Base-by-base conservation (phyloP, 2,329 filamentous ascomycete species). In the Metarhizium album region DNA sequence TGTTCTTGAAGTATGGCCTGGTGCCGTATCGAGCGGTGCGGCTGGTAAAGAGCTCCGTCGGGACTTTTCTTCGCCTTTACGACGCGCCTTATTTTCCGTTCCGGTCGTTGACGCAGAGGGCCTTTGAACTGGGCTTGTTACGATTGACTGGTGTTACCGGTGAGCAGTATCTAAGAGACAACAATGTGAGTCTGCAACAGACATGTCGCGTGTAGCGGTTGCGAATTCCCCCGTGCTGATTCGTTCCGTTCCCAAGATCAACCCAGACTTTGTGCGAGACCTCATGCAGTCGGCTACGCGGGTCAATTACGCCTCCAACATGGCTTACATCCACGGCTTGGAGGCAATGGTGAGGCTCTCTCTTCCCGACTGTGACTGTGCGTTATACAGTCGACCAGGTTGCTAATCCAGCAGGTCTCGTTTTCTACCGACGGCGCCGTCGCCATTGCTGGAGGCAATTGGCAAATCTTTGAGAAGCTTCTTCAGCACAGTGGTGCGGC, bases 291-390 rank as follows among this genome's bases (percentile, higher is more conserved):
- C 91, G 2, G 86, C 83, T 52, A 96, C 93, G 1, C 79, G 93
- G 20, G 91, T 96, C 55, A 97, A 97, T 67, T 98, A 96, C 68
- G 93, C 87, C 1, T 88, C 90, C 46, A 96, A 97, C 58, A 68
- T 97, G 13, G 79, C 74, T n/a, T 72, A 82, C 35, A 93, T 97
- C 46, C 90, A 97, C 61, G 93, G 89, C 0, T 70, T 98, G 1
- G 89, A 94, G 60, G 82, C 90, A 1, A 89, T 96, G 85, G 80
- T 80, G 52, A 48, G 62, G 52, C n/a, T 2, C 38, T 23, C 43
- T 18, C n/a, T n/a, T n/a, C n/a, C n/a, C n/a, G n/a, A n/a, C 6
- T 43, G 8, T 38, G n/a, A n/a, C 31, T 14, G 18, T 42, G 22
- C 6, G 13, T 16, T 20, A 38, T 18, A 8, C 2, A 18, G 33